phyloP scores from a whole-genome alignment of 2,329 filamentous ascomycete species.

The Penicillium sp. region DNA sequence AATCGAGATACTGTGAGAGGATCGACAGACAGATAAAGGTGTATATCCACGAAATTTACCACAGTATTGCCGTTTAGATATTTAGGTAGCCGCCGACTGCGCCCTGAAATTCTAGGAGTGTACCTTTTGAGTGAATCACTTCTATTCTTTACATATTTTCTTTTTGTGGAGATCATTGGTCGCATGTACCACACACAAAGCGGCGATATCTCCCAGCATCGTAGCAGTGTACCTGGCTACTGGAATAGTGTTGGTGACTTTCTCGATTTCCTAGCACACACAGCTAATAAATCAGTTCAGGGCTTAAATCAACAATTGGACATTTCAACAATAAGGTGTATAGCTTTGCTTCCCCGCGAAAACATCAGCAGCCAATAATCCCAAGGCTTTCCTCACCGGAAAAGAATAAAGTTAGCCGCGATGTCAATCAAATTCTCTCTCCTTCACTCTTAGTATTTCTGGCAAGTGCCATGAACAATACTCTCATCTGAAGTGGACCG shows the following conservation, averaged over 20 bases:
- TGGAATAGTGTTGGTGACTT: neutral
- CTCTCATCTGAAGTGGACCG: neutral
- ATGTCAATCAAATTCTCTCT: neutral
- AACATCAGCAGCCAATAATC: neutral
- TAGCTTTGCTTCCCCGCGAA: neutral
- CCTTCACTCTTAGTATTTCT: neutral
- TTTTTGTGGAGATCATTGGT: neutral
- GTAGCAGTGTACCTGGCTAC: neutral
- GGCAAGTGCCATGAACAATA: neutral
- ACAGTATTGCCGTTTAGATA: neutral
- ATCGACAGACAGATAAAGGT: no score
- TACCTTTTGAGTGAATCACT: neutral
- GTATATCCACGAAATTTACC: neutral
- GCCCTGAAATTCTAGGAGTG: neutral
- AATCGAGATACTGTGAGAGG: no score
- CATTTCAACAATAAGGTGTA: neutral
- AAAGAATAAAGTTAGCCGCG: neutral
- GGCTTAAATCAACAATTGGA: neutral
- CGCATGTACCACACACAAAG: neutral
- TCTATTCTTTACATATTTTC: neutral
- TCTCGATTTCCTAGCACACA: neutral
- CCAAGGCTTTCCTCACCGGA: neutral
- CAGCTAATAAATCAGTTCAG: neutral
- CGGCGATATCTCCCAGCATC: neutral
- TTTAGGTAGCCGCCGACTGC: constrained; percentile 1